A percentile compares a stretch with the other conserved stretches of the same genome.
Conservation (phyloP, 306 rosid genomes). For the Cucurbita argyrosperma region DNA sequence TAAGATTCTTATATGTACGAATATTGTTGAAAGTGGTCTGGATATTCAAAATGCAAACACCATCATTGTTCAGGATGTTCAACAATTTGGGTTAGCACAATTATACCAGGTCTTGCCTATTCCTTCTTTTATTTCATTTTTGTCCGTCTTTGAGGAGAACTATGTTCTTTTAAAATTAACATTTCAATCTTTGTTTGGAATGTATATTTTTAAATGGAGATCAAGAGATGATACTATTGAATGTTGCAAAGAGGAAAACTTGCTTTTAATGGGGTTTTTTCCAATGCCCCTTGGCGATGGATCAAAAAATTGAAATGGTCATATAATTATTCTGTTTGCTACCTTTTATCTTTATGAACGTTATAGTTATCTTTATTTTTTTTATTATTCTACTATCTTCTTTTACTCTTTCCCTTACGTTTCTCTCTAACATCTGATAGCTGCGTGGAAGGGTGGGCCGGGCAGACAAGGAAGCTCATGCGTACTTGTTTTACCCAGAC, state of each 20-base stretch:
- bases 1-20: slow-evolving; percentile 74
- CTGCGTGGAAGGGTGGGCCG: slow-evolving; percentile 98
- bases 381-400: slow-evolving; percentile 2
- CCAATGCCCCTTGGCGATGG: background rate
- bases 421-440: slow-evolving; percentile 26
- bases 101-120: slow-evolving; percentile 72
- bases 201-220: background rate
- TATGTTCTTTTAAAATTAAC: background rate
- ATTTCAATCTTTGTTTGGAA: background rate
- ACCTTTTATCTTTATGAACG: background rate
- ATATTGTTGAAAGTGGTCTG: slow-evolving; percentile 94
- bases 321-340: background rate
- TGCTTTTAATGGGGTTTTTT: background rate
- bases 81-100: slow-evolving; percentile 93
- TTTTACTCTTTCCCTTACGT: background rate
- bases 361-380: background rate
- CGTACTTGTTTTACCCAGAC: slow-evolving; percentile 74
- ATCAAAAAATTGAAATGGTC: background rate
- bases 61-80: slow-evolving; percentile 91
- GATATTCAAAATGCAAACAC: slow-evolving; percentile 98
- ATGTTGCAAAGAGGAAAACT: background rate
- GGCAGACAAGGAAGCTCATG: slow-evolving; percentile 94
- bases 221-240: background rate
- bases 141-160: background rate
- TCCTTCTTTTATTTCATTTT: slow-evolving; percentile 1